These are phyloP conservation scores for Podospora bellae-mahoneyi DNA, from an alignment of 495 filamentous ascomycete genomes.

Conservation along the genomic window DNA sequence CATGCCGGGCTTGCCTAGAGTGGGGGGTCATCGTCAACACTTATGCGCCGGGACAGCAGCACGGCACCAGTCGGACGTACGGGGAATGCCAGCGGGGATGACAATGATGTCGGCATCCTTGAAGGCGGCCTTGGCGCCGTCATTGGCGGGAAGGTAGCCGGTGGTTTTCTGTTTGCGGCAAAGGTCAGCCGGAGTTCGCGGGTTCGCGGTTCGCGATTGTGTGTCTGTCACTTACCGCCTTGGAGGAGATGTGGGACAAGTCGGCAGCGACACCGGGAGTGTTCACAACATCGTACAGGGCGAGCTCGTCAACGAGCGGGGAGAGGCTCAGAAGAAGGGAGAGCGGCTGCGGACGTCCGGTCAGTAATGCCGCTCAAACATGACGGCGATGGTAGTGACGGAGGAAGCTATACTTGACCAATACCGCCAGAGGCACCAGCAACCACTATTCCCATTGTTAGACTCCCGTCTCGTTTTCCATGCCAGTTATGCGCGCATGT, in stretches of 20 bases:
- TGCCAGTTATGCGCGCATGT: background rate
- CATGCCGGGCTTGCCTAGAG: slow-evolving; percentile 94
- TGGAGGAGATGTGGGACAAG: slow-evolving; percentile 93
- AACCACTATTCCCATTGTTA: slow-evolving; percentile 63
- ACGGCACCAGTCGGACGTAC: slow-evolving; percentile 52
- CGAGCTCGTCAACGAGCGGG: slow-evolving; percentile 82
- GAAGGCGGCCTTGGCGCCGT: slow-evolving; percentile 82
- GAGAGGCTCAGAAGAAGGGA: slow-evolving; percentile 90
- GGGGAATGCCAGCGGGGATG: slow-evolving; percentile 96
- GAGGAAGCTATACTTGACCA: slow-evolving; percentile 68
- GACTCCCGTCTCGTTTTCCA: slow-evolving; percentile 11
- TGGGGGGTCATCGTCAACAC: slow-evolving; percentile 8
- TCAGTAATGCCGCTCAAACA: slow-evolving; percentile 10
- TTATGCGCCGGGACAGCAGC: slow-evolving; percentile 15
- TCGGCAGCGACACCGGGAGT: slow-evolving; percentile 93
- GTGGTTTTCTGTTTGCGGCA: slow-evolving; percentile 67
- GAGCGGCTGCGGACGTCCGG: slow-evolving; percentile 63
- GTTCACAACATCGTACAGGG: slow-evolving; percentile 99
- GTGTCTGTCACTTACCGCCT: slow-evolving; percentile 62
- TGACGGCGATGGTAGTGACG: background rate
- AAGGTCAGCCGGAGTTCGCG: slow-evolving; percentile 26
- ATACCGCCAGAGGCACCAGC: slow-evolving; percentile 96
- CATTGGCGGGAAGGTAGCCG: slow-evolving; percentile 84
- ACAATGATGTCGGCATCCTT: slow-evolving; percentile 91
- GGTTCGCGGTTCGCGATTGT: slow-evolving; percentile 1